Base-by-base conservation (phyloP, 1,139 yeast species). In the Groenewaldozyma auringiensis region DNA sequence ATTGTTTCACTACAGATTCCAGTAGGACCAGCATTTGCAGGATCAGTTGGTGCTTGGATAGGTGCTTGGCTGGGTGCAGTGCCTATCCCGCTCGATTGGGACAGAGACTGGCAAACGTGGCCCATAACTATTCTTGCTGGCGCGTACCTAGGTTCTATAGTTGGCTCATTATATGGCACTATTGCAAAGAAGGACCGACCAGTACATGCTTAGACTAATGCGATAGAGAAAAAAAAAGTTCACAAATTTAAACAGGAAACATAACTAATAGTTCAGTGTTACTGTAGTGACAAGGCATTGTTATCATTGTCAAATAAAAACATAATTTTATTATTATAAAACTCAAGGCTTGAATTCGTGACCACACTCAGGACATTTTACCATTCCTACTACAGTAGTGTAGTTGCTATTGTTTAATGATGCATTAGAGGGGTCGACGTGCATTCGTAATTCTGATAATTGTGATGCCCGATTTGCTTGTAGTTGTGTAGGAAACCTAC, bases 11-110 rank as follows among this genome's bases (percentile, higher is more conserved):
- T 68, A 35, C 57, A 53, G 42, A 53, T 57, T 32, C 69, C 65
- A 13, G 52, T 61, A 42, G 60, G 57, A 40, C 59, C 59, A 25
- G 59, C 56, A 14, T 62, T 57, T 42, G 62, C 62, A 6, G 74
- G 72, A 49, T 64, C 76, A 4, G 60, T 78, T 9, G 74, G 80
- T 35, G 73, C 81, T 0, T 67, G 81, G 37, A 56, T 83, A 6
- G 95, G 96, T 2, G 79, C 94, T 8, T 92, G 97, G 97, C 57
- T 87, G 2, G 96, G 97, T 9, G 96, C 94, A 3, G 67, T 86
- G 37, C 97, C 95, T 1, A 88, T 92, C 49, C 96, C 97, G 0
- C 72, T 92, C 48, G 98, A 92, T 64, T 92, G 98, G 98, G 98
- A 92, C 63, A 73, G 97, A 55, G 88, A 84, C 25, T 92, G 98